Evolutionary conservation across 306 rosid genomes (phyloP), one percentile per base, ranked within the genome.

Genomic region (Cucurbita moschata): DNA sequence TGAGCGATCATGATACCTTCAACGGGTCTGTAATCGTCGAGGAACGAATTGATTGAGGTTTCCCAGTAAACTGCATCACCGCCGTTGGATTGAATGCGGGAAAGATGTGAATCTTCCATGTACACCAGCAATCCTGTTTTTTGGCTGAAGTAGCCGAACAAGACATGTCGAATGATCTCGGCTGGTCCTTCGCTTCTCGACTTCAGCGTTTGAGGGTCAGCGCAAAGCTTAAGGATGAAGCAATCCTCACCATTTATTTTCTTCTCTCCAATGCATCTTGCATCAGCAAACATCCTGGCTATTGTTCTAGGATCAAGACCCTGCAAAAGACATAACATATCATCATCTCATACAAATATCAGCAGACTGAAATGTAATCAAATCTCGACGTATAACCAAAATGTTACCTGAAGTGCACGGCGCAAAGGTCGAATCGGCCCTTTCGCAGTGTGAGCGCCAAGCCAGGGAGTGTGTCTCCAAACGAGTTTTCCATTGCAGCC

Each of bases 401-500:
- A 58, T 21, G 65, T 67, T 50, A 90, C 98, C 97, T 94, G 99
- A 81, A 94, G 97, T 4, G 96, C 99, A 15, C 99, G 96, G 4
- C 99, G 97, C 79, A 95, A 76, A 52, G 99, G 96, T 71, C 99
- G 87, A 72, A 95, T 96, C 6, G 99, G 97, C 6, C 99, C 99
- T 75, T 91, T 95, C 0, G 99, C 99, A 16, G 99, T 81, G 78
- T 95, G 99, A 71, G 99, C 92, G 57, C 99, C 99, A 0, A 89
- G 91, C 97, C 97, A 95, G 1, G 97, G 97, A 1, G 99, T 95
- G 83, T 95, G 99, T 84, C 99, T 88, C 99, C 99, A 95, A 38
- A 95, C 97, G 43, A 95, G 89, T 60, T 88, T 91, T 9, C 99
- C 97, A 75, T 95, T 95, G 82, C 99, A 91, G 23, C 99, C 99